A percentile compares a stretch with the other conserved stretches of the same genome.
Evolutionary conservation across 371 early-diverging fungal species (phyloP).

Genomic region (Mortierella sp.): DNA sequence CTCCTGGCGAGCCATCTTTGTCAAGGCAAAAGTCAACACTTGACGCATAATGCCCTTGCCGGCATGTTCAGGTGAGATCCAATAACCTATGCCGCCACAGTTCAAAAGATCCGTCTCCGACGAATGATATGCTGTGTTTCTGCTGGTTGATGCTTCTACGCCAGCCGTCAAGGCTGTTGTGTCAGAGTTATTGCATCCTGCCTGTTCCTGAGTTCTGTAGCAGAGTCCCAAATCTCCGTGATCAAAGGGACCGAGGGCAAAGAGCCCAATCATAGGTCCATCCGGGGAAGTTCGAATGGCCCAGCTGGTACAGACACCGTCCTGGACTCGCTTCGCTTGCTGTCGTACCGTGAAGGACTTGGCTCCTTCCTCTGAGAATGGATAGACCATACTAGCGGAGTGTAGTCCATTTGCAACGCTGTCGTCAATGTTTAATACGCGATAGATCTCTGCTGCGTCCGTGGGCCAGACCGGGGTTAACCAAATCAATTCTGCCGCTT

Average conservation of each 20-base stretch:
- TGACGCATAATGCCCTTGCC: slow-evolving; percentile 31
- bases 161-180: too few species aligned
- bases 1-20: slow-evolving; percentile 7
- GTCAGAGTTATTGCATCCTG: too few species aligned
- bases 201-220: too few species aligned
- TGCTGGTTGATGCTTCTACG: too few species aligned
- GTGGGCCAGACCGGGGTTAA: slow-evolving; percentile 14
- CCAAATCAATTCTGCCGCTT: slow-evolving; percentile 15
- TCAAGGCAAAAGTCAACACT: slow-evolving; percentile 20
- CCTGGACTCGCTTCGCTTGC: neutral
- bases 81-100: slow-evolving; percentile 39
- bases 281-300: slow-evolving; percentile 14
- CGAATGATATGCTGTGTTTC: too few species aligned
- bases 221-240: slow-evolving; percentile 24
- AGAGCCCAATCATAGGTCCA: slow-evolving; percentile 35
- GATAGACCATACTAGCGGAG: slow-evolving; percentile 14
- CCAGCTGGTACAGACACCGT: slow-evolving; percentile 9
- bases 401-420: slow-evolving; percentile 23
- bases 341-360: slow-evolving; percentile 15
- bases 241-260: slow-evolving; percentile 22
- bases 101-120: neutral
- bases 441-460: slow-evolving; percentile 22
- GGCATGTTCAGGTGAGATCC: slow-evolving; percentile 38
- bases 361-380: slow-evolving; percentile 18
- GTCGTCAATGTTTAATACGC: slow-evolving; percentile 22